Evolutionary conservation across 148 eudicot species (phyloP), one percentile per base, ranked within the genome.

Genomic region (Rhododendron williamsianum): DNA sequence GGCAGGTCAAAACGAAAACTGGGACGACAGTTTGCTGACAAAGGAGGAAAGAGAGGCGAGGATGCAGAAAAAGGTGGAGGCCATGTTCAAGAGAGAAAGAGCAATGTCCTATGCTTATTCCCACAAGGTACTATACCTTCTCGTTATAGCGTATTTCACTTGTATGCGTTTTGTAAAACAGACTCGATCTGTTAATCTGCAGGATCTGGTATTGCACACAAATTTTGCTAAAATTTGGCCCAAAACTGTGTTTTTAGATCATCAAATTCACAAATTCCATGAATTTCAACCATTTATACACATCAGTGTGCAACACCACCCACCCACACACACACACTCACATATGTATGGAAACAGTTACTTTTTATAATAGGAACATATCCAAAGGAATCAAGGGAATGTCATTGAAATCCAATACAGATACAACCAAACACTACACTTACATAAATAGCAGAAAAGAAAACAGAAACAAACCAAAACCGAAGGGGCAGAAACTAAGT

Each of bases 91-190:
- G 91, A 90, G 99, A 91, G 98, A 97, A 86, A 88, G 99, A 83
- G 94, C 98, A 48, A 93, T 95, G 98, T 95, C 98, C 27, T 97
- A 95, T 88, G 98, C 99, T 82, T 93, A 97, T 87, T 95, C 99
- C 76, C 94, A 92, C 89, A 96, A 94, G 98, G 99, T 95, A 91
- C 27, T 49, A 23, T 7, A 41, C 30, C 71, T 23, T 65, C 43
- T 80, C 3, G 3, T 52, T 52, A 8, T 9, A 52, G 65, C 46
- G 7, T 0, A 45, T 6, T 13, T 0, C 52, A 51, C 25, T 35
- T 30, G 54, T 52, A 4, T 10, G n/a, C 46, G 19, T 76, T 23
- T 15, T 76, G 48, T 76, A n/a, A 76, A 76, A 76, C 9, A 3
- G 43, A 33, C 18, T 35, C 23, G 4, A 33, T 4, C 77, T 13